Base-by-base conservation (phyloP, 1,139 yeast genomes). In the Lipomyces yarrowii region DNA sequence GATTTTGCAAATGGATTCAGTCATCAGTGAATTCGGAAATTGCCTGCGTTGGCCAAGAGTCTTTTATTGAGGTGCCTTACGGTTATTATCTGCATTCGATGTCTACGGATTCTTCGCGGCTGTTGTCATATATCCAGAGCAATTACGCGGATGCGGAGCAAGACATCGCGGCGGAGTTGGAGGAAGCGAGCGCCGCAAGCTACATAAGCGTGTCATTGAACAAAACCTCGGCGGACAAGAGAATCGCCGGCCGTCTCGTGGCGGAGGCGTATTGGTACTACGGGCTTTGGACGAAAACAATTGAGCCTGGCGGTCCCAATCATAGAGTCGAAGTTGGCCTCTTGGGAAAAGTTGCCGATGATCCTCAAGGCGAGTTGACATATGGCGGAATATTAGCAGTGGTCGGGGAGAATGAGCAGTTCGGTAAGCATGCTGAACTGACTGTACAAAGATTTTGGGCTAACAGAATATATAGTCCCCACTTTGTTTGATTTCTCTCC, bases 331-430 rank as follows among this genome's bases (percentile, higher is more conserved):
- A 67, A 53, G 67, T 61, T 11, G 69, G 69, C 26, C 23, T 67
- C n/a, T 35, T 67, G 7, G 68, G 66, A 26, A 60, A 58, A 51
- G 11, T 67, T n/a, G 53, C 42, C 7, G 69, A 67, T 26, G 63
- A 62, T 26, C 48, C 57, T 2, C 63, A 65, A 21, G 69, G 66
- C 1, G 69, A 67, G 10, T 33, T 59, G 57, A 62, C 69, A 30
- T 65, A 65, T 56, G 69, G 69, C 26, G 69, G 69, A 21, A 67
- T 67, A 13, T 15, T 67, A n/a, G 64, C 69, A 4, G 69, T 65
- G 18, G 42, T 67, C 6, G 69, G 69, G n/a, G 69, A 67, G 21
- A 62, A 61, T 35, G 61, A 54, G 33, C 69, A 67, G 60, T 67
- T 68, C 32, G 65, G 67, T 64, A 57, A 39, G 64, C 23, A 6